Conservation (phyloP, 768 basidiomycete species). For the Vararia minispora region DNA sequence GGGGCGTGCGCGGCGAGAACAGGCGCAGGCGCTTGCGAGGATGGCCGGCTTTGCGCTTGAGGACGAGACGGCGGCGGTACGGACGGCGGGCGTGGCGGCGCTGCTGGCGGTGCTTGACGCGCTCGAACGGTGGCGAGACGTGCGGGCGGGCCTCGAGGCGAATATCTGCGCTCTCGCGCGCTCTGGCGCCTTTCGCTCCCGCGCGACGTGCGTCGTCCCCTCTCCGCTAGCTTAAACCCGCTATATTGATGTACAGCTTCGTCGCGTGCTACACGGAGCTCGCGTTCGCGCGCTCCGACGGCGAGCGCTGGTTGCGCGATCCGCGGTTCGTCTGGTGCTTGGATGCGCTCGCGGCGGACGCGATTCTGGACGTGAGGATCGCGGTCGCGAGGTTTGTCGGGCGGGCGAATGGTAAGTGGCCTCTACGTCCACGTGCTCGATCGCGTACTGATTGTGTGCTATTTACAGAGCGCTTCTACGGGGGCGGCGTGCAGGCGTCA, state of each 20-base stretch:
- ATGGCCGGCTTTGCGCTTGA: conserved; percentile 58
- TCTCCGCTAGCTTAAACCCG: conserved; percentile 12
- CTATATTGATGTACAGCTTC: conserved; percentile 36
- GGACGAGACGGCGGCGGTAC: conserved; percentile 76
- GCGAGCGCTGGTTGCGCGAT: conserved; percentile 29
- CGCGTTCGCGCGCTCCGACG: conserved; percentile 24
- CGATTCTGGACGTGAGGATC: conserved; percentile 76
- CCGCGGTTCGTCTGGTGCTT: conserved; percentile 47
- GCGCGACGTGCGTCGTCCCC: conserved; percentile 11
- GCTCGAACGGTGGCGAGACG: conserved; percentile 12
- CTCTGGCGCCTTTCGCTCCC: conserved; percentile 5
- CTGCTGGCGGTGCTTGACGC: conserved; percentile 3
- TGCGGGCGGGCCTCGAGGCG: not conserved
- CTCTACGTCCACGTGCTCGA: conserved; percentile 1
- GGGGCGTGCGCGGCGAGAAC: not conserved
- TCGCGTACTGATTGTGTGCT: conserved; percentile 2
- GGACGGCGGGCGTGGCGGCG: conserved; percentile 57
- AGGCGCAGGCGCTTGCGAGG: not conserved
- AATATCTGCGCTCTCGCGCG: not conserved
- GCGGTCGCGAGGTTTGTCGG: conserved; percentile 69
- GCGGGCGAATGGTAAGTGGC: conserved; percentile 38
- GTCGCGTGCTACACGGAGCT: conserved; percentile 64
- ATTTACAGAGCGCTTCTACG: conserved; percentile 13
- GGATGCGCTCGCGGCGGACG: conserved; percentile 46
- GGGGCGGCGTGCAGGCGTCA: conserved; percentile 6